These are phyloP conservation scores for Cladophialophora immunda DNA, from an alignment of 2,329 filamentous ascomycete genomes.

Conservation along the genomic window DNA sequence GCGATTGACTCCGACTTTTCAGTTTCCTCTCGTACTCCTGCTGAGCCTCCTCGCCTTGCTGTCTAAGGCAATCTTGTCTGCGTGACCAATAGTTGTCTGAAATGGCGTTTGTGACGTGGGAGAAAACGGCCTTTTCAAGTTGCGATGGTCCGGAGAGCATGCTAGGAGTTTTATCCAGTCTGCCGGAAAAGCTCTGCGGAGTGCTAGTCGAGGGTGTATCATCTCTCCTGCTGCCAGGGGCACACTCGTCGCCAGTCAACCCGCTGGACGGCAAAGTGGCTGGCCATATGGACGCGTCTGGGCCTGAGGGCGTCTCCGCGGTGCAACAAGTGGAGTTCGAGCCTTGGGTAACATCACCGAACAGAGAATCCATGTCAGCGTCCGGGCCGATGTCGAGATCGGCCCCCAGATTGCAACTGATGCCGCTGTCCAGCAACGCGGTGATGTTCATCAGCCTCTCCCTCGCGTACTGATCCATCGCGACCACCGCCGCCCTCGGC, in stretches of 20 bases:
- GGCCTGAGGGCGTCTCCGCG: no score
- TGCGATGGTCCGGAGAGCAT: neutral
- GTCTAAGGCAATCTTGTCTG: constrained; percentile 9
- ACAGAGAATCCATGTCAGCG: neutral
- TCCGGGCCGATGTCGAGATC: neutral
- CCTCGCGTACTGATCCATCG: constrained; percentile 23
- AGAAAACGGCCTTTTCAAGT: constrained; percentile 12
- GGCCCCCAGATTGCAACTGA: neutral
- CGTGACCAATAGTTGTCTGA: constrained; percentile 9
- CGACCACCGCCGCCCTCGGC: constrained; percentile 7
- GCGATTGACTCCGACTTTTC: constrained; percentile 13
- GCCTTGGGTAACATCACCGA: neutral
- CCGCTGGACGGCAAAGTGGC: neutral
- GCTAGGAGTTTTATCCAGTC: neutral
- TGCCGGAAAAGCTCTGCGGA: neutral
- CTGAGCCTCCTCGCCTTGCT: constrained; percentile 8
- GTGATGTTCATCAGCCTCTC: constrained; percentile 19
- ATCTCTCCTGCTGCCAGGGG: neutral
- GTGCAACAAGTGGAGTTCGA: no score
- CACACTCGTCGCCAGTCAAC: neutral
- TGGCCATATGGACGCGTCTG: no score
- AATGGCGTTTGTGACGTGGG: neutral
- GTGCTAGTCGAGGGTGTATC: neutral
- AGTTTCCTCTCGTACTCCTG: constrained; percentile 18
- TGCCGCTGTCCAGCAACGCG: constrained; percentile 13